Evolutionary conservation across 352 stramenopile genomes (phyloP).

Genomic region (Phytophthora pinifolia): DNA sequence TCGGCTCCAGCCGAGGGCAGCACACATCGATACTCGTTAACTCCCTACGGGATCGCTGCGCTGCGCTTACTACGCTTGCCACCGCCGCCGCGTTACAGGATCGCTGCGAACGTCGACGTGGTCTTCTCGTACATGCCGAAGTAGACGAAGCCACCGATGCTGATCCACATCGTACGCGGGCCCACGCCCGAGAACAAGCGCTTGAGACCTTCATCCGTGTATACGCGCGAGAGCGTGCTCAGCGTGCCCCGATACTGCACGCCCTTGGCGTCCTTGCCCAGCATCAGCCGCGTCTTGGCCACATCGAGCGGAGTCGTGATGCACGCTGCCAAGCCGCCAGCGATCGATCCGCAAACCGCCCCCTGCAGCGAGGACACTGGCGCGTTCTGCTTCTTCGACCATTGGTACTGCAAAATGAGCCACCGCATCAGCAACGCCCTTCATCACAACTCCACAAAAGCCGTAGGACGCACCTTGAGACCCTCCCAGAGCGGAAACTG

Average conservation of each 20-base stretch:
- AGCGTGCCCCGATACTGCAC: slow-evolving; percentile 91
- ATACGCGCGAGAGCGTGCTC: slow-evolving; percentile 91
- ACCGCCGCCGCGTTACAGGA: slow-evolving; percentile 39
- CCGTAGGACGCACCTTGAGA: slow-evolving; percentile 80
- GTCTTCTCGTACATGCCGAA: slow-evolving; percentile 98
- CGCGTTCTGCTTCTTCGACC: slow-evolving; percentile 70
- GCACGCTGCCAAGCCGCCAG: slow-evolving; percentile 93
- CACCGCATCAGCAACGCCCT: background rate
- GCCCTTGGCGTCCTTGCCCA: slow-evolving; percentile 94
- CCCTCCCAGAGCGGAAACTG: slow-evolving; percentile 99
- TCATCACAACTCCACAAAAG: background rate
- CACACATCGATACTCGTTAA: too few species aligned
- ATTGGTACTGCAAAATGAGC: slow-evolving; percentile 55
- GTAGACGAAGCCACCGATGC: slow-evolving; percentile 99
- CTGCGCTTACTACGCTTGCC: background rate
- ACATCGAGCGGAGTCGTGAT: slow-evolving; percentile 99
- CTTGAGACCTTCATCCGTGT: slow-evolving; percentile 88
- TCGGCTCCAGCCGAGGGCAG: too few species aligned
- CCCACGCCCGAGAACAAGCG: slow-evolving; percentile 95
- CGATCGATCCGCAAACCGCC: slow-evolving; percentile 94
- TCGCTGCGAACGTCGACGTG: slow-evolving; percentile 63
- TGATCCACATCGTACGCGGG: slow-evolving; percentile 98
- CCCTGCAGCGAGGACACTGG: slow-evolving; percentile 91
- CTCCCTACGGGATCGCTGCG: too few species aligned
- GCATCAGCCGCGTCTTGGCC: slow-evolving; percentile 99